A percentile compares a stretch with the other conserved stretches of the same genome.
These are phyloP conservation scores for Eremothecium gossypii DNA, from an alignment of 1,139 yeast species.

Conservation along the genomic window DNA sequence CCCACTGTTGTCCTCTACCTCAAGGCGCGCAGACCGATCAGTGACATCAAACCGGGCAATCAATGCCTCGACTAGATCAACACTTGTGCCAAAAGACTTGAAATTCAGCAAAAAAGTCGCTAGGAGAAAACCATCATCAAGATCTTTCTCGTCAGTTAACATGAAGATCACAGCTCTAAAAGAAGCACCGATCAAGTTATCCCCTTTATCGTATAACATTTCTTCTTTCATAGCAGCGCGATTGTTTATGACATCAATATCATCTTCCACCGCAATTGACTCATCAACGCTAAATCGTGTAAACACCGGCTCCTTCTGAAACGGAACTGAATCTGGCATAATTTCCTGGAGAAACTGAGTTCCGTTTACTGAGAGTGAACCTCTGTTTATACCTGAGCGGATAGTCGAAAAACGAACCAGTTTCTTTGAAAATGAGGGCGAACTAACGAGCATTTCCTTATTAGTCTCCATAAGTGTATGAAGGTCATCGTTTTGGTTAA, in stretches of 20 bases:
- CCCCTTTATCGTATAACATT: conserved; percentile 39
- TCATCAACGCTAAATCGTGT: conserved; percentile 28
- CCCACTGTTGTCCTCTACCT: conserved; percentile 31
- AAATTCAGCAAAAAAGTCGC: conserved; percentile 77
- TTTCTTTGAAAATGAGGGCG: conserved; percentile 15
- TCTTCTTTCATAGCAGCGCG: conserved; percentile 33
- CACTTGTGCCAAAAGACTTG: conserved; percentile 62
- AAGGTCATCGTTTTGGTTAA: conserved; percentile 20
- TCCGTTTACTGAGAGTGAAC: conserved; percentile 50
- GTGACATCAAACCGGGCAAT: conserved; percentile 54
- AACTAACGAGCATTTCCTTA: conserved; percentile 17
- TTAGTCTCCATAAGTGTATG: conserved; percentile 12
- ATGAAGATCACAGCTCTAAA: conserved; percentile 64
- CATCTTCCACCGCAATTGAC: conserved; percentile 5
- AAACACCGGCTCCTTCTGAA: conserved; percentile 35
- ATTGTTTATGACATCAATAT: conserved; percentile 21
- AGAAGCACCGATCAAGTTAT: conserved; percentile 66
- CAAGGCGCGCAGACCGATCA: conserved; percentile 31
- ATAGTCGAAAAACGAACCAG: conserved; percentile 49
- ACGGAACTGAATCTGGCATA: conserved; percentile 35
- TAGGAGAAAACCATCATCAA: conserved; percentile 60
- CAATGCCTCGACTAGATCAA: conserved; percentile 61
- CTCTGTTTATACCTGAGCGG: conserved; percentile 48
- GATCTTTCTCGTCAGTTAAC: conserved; percentile 56
- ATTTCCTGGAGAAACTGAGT: conserved; percentile 38